Conservation (phyloP, 345 rosid species). For the Psidium guajava region DNA sequence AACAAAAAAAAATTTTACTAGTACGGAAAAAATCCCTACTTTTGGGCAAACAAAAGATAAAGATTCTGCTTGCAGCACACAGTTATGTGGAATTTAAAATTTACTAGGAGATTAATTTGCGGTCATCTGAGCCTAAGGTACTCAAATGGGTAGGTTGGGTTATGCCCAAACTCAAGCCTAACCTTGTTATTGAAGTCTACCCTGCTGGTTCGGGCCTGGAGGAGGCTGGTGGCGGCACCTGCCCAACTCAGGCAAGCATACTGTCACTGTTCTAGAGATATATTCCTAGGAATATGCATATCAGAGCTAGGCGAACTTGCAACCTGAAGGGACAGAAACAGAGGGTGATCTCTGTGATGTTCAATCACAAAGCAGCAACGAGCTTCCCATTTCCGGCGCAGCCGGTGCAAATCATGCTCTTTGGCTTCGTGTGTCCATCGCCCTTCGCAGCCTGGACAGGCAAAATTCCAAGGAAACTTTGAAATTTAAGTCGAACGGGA, state of each 20-base stretch:
- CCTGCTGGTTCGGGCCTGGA: not conserved
- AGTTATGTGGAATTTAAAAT: too few species aligned
- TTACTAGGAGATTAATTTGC: not conserved
- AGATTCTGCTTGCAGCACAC: too few species aligned
- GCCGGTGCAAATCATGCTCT: constrained; percentile 32
- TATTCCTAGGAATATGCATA: not conserved
- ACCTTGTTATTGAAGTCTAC: not conserved
- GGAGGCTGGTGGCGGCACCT: not conserved
- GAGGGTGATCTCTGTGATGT: not conserved
- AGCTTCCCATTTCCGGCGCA: constrained; percentile 41
- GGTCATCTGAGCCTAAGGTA: not conserved
- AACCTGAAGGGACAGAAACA: not conserved
- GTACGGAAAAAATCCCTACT: too few species aligned
- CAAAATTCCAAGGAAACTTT: not conserved
- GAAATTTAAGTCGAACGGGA: not conserved
- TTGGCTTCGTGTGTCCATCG: constrained; percentile 19
- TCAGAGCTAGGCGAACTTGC: not conserved
- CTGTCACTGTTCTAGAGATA: not conserved
- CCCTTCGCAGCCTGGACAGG: constrained; percentile 18
- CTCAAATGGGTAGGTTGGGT: not conserved
- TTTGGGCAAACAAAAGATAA: too few species aligned
- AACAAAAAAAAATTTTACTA: too few species aligned
- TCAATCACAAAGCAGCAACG: not conserved
- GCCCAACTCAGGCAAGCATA: not conserved
- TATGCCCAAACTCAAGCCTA: not conserved